A percentile compares a stretch with the other conserved stretches of the same genome.
These are phyloP conservation scores for Yarrowia yakushimensis DNA, from an alignment of 805 yeast species.

Conservation along the genomic window DNA sequence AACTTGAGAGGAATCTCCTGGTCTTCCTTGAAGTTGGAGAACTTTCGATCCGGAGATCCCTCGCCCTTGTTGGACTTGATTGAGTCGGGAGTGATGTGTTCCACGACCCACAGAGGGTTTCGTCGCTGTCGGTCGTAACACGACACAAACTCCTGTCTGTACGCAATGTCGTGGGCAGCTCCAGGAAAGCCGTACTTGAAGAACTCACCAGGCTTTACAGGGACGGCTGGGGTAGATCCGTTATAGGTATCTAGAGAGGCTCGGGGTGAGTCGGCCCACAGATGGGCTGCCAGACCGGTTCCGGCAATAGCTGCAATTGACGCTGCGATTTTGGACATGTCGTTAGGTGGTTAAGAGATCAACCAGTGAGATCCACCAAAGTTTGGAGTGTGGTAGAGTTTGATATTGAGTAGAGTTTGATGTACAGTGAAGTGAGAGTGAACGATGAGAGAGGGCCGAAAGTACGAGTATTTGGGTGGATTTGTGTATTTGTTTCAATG, in stretches of 20 bases:
- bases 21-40: constrained; percentile 83
- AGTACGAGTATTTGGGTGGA: too few species aligned
- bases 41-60: constrained; percentile 55
- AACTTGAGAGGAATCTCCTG: constrained; percentile 72
- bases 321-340: constrained; percentile 21
- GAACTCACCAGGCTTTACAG: constrained; percentile 16
- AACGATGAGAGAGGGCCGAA: too few species aligned
- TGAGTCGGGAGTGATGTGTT: constrained; percentile 78
- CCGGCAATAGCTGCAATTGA: constrained; percentile 22
- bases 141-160: constrained; percentile 71
- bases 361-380: background rate
- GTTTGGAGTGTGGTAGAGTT: background rate
- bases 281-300: constrained; percentile 18
- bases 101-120: constrained; percentile 76
- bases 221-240: background rate
- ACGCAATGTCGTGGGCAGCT: constrained; percentile 80
- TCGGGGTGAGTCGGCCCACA: constrained; percentile 16
- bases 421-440: too few species aligned
- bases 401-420: too few species aligned
- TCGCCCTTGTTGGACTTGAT: constrained; percentile 42
- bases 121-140: constrained; percentile 81
- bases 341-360: background rate
- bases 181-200: constrained; percentile 88
- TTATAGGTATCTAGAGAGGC: background rate
- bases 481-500: too few species aligned